These are phyloP conservation scores for Gamarada debralockiae DNA, from an alignment of 495 filamentous ascomycete genomes.

Conservation along the genomic window DNA sequence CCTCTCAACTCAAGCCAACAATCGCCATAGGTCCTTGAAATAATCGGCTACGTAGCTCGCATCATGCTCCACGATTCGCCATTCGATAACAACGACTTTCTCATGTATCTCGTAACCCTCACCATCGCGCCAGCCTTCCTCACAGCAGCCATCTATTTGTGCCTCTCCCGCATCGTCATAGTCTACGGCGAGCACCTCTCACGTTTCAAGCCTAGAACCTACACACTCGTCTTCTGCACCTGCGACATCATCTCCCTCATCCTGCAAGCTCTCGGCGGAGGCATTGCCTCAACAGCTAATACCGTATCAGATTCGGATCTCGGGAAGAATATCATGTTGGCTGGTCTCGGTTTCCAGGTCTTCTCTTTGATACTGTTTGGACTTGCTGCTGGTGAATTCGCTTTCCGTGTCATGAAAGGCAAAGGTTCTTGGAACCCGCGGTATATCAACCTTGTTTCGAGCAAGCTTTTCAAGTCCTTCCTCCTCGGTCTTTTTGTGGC, in stretches of 20 bases:
- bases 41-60: constrained; percentile 35
- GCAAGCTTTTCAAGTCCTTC: constrained; percentile 21
- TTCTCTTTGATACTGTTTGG: constrained; percentile 19
- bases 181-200: constrained; percentile 45
- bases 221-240: constrained; percentile 49
- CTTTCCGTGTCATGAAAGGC: constrained; percentile 15
- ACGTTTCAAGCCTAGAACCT: constrained; percentile 43
- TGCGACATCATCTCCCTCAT: constrained; percentile 50
- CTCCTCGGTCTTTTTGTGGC: constrained; percentile 18
- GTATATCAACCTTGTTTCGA: constrained; percentile 7
- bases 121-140: constrained; percentile 56
- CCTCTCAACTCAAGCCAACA: too few relatives aligned
- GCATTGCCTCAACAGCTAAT: constrained; percentile 42
- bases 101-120: constrained; percentile 43
- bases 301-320: constrained; percentile 6
- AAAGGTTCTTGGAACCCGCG: constrained; percentile 22
- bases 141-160: constrained; percentile 53
- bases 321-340: constrained; percentile 26
- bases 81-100: constrained; percentile 32
- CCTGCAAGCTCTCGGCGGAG: constrained; percentile 53
- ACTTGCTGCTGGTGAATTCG: constrained; percentile 16
- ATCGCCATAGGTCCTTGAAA: background rate
- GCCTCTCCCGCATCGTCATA: constrained; percentile 48
- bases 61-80: constrained; percentile 36
- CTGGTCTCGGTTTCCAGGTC: constrained; percentile 24